Evolutionary conservation across 768 basidiomycete species (phyloP).

Genomic region (Calvatia gigantea): DNA sequence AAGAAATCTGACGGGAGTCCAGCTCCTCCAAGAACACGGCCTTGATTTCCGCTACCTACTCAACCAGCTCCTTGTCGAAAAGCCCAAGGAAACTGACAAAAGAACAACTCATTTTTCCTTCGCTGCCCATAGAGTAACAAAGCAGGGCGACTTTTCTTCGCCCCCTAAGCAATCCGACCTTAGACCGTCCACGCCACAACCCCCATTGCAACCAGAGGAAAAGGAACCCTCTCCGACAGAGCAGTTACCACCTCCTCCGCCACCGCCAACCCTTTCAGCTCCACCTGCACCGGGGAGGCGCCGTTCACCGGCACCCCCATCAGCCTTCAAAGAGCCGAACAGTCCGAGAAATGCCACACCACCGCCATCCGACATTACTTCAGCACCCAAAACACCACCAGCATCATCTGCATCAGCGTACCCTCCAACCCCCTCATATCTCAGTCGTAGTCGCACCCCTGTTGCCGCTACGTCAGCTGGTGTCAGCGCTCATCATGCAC

Average conservation of each 20-base stretch:
- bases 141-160: slow-evolving; percentile 20
- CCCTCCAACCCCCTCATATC: slow-evolving; percentile 12
- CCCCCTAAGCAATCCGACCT: slow-evolving; percentile 17
- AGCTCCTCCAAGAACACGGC: slow-evolving; percentile 91
- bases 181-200: neutral
- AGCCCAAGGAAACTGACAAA: slow-evolving; percentile 36
- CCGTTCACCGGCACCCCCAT: slow-evolving; percentile 23
- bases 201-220: neutral
- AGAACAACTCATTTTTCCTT: slow-evolving; percentile 28
- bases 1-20: neutral
- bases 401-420: slow-evolving; percentile 5
- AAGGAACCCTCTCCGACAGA: slow-evolving; percentile 12
- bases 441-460: slow-evolving; percentile 26
- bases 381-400: slow-evolving; percentile 15
- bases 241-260: slow-evolving; percentile 21
- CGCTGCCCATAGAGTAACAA: slow-evolving; percentile 28
- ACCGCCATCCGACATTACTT: neutral
- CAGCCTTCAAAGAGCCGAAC: slow-evolving; percentile 10
- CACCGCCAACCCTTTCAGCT: slow-evolving; percentile 25
- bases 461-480: slow-evolving; percentile 16
- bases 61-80: slow-evolving; percentile 60
- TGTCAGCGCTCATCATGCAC: slow-evolving; percentile 17
- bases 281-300: slow-evolving; percentile 27
- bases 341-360: slow-evolving; percentile 9
- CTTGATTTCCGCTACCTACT: slow-evolving; percentile 93